Evolutionary conservation across 306 rosid species (phyloP).

Genomic region (Acacia acuminata): DNA sequence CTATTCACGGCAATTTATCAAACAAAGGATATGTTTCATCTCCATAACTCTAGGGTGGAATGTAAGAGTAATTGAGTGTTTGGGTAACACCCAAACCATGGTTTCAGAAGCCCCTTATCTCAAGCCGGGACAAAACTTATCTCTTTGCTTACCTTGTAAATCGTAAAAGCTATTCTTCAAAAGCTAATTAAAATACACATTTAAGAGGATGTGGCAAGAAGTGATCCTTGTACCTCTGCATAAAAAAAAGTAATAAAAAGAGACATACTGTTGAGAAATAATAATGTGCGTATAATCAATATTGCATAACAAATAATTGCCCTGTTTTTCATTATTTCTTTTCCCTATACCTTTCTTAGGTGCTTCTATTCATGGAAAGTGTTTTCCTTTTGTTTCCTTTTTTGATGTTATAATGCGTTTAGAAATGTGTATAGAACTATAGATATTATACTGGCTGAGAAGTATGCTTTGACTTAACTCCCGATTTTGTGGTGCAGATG

Average conservation of each 20-base stretch:
- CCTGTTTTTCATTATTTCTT: not conserved
- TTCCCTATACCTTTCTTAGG: not conserved
- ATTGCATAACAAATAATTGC: not conserved
- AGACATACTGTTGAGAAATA: not conserved
- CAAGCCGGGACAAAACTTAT: no score
- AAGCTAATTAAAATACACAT: no score
- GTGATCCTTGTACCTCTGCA: not conserved
- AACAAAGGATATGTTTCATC: not conserved
- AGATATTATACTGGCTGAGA: conserved; percentile 14
- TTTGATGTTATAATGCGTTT: conserved; percentile 23
- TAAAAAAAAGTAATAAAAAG: not conserved
- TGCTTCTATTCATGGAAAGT: not conserved
- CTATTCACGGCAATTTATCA: conserved; percentile 8
- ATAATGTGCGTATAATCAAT: not conserved
- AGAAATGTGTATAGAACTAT: conserved; percentile 20
- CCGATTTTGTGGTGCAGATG: conserved; percentile 75
- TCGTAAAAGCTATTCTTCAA: no score
- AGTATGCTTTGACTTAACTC: conserved; percentile 45
- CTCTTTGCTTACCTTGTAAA: no score
- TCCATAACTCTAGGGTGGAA: not conserved
- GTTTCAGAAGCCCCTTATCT: no score
- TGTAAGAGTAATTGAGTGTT: not conserved
- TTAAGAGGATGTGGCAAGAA: not conserved
- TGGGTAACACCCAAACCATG: no score
- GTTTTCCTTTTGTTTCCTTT: conserved; percentile 5